Evolutionary conservation across 2,329 filamentous ascomycete genomes (phyloP), one percentile per base, ranked within the genome.

Genomic region (Penicillium capsulatum): DNA sequence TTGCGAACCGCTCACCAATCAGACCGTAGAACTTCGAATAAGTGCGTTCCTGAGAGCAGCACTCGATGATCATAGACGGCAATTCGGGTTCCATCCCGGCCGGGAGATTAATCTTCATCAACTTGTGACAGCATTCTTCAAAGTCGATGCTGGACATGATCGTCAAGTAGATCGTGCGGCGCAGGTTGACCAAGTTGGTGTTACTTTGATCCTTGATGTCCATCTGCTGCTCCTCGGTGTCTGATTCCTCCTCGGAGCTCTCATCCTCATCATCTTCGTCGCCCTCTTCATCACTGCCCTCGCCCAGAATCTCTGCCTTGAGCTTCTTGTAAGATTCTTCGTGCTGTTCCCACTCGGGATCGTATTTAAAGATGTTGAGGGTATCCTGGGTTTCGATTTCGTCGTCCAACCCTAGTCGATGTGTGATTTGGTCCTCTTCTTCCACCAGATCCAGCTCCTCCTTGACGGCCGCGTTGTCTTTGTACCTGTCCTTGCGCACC

Each of bases 191-290:
- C 10, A 98, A 76, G 63, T 98, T 90, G 0, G 90, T 90, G 58
- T 98, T 98, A 48, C 85, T 94, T 69, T 95, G 89, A 59, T 98
- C 92, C 68, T 97, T 95, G 71, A 98, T 94, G 64, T 98, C 92
- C 65, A 97, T 76, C 14, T 84, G 84, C 60, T 84, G 84, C 48
- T 87, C 81, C 61, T 92, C 83, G 47, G 84, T 76, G 29, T 86
- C 82, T 42, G 90, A 84, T 42, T 81, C 84, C n/a, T 84, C 73
- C 2, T 78, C 78, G 7, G 76, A 84, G 13, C 80, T 80, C 7
- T 77, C 80, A 3, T 51, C 51, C 2, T 76, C 74, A 11, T 74
- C 77, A 3, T 51, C 47, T 1, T 76, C 74, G n/a, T 76, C 74
- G 17, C 83, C 85, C 16, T 89, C 86, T 20, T 86, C 81, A 41